These are phyloP conservation scores for Macroventuria anomochaeta DNA, from an alignment of 2,329 filamentous ascomycete species.

Conservation along the genomic window DNA sequence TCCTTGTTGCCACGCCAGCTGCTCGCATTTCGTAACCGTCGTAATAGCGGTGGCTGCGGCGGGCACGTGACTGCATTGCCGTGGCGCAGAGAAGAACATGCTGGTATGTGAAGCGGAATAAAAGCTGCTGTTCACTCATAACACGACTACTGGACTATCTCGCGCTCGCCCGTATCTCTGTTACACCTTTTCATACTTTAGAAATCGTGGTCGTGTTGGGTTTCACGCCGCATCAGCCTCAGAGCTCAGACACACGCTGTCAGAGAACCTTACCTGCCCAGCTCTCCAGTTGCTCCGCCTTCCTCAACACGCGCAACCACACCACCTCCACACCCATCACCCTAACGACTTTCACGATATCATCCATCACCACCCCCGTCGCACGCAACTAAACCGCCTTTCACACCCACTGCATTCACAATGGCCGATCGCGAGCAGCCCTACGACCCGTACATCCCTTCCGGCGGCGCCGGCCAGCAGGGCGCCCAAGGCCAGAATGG, in stretches of 20 bases:
- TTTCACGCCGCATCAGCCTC: conserved; percentile 41
- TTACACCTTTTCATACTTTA: conserved; percentile 2
- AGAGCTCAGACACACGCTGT: conserved; percentile 38
- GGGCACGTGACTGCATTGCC: conserved; percentile 16
- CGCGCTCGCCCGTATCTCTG: conserved; percentile 2
- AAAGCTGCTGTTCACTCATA: conserved; percentile 4
- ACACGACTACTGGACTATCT: not conserved
- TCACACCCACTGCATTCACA: conserved; percentile 30
- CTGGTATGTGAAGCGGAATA: conserved; percentile 1
- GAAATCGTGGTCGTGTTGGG: conserved; percentile 26
- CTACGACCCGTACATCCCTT: conserved; percentile 90
- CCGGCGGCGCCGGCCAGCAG: conserved; percentile 62
- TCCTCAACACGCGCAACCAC: conserved; percentile 33
- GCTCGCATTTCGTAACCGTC: conserved; percentile 13
- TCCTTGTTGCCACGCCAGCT: conserved; percentile 24
- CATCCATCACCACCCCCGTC: conserved; percentile 25
- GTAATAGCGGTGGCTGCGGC: conserved; percentile 18
- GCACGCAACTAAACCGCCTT: conserved; percentile 20
- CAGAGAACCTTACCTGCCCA: conserved; percentile 22
- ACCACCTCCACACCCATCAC: conserved; percentile 34
- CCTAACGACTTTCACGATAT: conserved; percentile 22
- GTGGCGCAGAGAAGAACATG: conserved; percentile 15
- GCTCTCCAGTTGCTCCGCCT: conserved; percentile 23
- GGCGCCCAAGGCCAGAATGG: conserved; percentile 55
- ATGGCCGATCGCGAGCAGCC: conserved; percentile 69